A percentile compares a stretch with the other conserved stretches of the same genome.
Evolutionary conservation across 495 filamentous ascomycete genomes (phyloP).

Genomic region (Amniculicola lignicola): DNA sequence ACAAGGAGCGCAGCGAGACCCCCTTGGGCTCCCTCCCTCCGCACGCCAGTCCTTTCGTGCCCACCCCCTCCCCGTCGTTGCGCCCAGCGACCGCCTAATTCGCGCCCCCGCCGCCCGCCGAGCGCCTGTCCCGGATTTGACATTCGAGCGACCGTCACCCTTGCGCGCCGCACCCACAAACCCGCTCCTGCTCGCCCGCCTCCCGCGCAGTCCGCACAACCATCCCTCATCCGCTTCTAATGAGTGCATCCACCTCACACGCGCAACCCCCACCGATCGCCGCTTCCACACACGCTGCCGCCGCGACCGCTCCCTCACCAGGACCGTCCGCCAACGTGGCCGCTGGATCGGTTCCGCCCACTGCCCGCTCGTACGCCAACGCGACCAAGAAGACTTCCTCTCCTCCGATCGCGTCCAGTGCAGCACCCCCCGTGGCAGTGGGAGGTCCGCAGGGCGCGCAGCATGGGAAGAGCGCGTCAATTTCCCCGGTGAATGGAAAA

Average conservation of each 20-base stretch:
- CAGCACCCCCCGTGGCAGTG: slow-evolving; percentile 63
- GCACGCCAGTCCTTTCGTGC: slow-evolving; percentile 12
- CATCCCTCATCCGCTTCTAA: slow-evolving; percentile 35
- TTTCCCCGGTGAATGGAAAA: slow-evolving; percentile 81
- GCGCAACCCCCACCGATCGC: slow-evolving; percentile 50
- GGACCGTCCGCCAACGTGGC: slow-evolving; percentile 60
- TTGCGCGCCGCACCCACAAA: not conserved
- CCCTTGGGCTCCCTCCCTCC: too few species aligned
- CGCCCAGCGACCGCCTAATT: slow-evolving; percentile 9
- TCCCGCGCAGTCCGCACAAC: slow-evolving; percentile 1
- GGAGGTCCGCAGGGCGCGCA: slow-evolving; percentile 61
- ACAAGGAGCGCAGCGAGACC: too few species aligned
- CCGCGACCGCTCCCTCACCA: slow-evolving; percentile 57
- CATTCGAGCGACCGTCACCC: slow-evolving; percentile 41
- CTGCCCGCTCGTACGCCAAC: slow-evolving; percentile 61
- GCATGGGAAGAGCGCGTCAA: slow-evolving; percentile 77
- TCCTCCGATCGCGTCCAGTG: slow-evolving; percentile 68
- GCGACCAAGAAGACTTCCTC: slow-evolving; percentile 74
- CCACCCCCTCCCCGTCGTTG: slow-evolving; percentile 1
- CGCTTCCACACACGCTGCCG: slow-evolving; percentile 55
- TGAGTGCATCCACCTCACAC: slow-evolving; percentile 43
- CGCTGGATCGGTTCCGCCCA: slow-evolving; percentile 59
- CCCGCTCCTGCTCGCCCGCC: slow-evolving; percentile 1
- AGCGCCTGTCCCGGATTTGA: slow-evolving; percentile 45
- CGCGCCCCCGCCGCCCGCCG: slow-evolving; percentile 6